These are phyloP conservation scores for Caryopteris hybrid DNA, from an alignment of 305 asterid genomes.

Conservation along the genomic window DNA sequence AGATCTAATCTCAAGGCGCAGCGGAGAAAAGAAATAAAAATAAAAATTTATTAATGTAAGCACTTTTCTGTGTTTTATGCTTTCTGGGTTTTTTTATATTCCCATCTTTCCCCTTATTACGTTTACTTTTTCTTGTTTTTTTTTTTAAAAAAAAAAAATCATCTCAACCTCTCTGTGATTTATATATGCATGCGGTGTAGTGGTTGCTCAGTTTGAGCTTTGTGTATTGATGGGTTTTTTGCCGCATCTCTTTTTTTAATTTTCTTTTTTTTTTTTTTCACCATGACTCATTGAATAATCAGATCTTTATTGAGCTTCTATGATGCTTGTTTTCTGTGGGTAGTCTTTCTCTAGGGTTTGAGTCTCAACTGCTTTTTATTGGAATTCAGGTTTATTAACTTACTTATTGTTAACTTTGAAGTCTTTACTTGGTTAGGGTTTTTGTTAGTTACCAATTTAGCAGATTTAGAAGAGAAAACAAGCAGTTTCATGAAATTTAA, in stretches of 20 bases:
- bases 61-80: conserved; percentile 17
- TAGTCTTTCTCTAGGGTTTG: conserved; percentile 20
- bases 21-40: background rate
- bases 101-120: conserved; percentile 13
- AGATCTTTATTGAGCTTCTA: conserved; percentile 31
- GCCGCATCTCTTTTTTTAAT: no score
- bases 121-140: conserved; percentile 7
- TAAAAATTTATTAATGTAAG: conserved; percentile 23
- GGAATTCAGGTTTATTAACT: background rate
- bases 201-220: conserved; percentile 14
- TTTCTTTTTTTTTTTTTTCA: conserved; percentile 8
- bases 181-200: conserved; percentile 18
- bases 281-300: conserved; percentile 30
- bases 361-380: conserved; percentile 1
- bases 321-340: background rate
- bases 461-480: conserved; percentile 2
- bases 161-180: conserved; percentile 6
- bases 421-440: conserved; percentile 22
- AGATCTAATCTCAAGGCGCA: conserved; percentile 28
- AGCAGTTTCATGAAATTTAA: background rate
- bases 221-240: background rate
- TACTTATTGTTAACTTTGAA: background rate
- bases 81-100: conserved; percentile 14
- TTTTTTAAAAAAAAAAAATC: background rate
- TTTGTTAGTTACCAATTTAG: conserved; percentile 10